Evolutionary conservation across 1,284 basidiomycete genomes (phyloP).

Genomic region (Quambalaria eucalypti): DNA sequence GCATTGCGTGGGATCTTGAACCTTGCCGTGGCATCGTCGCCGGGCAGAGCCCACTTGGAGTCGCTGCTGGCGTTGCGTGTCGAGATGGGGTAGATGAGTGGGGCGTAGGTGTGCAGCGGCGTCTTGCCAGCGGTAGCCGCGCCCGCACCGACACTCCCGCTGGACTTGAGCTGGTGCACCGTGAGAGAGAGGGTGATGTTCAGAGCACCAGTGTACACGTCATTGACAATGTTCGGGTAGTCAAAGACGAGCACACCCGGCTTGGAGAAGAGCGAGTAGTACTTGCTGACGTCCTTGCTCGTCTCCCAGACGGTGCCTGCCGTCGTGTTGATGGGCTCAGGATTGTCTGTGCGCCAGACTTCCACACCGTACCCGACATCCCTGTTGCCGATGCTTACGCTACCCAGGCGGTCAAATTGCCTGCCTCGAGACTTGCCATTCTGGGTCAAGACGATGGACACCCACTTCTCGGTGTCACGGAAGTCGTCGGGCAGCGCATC

Average conservation of each 20-base stretch:
- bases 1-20: slow-evolving; percentile 17
- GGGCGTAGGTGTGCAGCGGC: not conserved
- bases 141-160: not conserved
- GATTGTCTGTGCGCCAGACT: slow-evolving; percentile 27
- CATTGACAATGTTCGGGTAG: slow-evolving; percentile 30
- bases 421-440: slow-evolving; percentile 15
- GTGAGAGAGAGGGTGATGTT: slow-evolving; percentile 9
- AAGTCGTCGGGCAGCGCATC: slow-evolving; percentile 7
- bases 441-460: slow-evolving; percentile 14
- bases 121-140: not conserved
- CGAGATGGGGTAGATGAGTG: slow-evolving; percentile 24
- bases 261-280: slow-evolving; percentile 16
- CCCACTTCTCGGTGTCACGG: slow-evolving; percentile 16
- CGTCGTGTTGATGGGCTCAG: slow-evolving; percentile 17
- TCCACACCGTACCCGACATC: slow-evolving; percentile 18
- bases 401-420: slow-evolving; percentile 30
- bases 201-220: slow-evolving; percentile 20
- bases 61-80: slow-evolving; percentile 5
- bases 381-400: slow-evolving; percentile 16
- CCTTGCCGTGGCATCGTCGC: slow-evolving; percentile 11
- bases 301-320: slow-evolving; percentile 19
- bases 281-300: slow-evolving; percentile 21
- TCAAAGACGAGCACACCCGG: slow-evolving; percentile 19
- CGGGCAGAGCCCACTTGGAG: not conserved
- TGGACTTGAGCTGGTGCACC: slow-evolving; percentile 3